Evolutionary conservation across 768 basidiomycete species (phyloP).

Genomic region (Tricholoma bakamatsutake): DNA sequence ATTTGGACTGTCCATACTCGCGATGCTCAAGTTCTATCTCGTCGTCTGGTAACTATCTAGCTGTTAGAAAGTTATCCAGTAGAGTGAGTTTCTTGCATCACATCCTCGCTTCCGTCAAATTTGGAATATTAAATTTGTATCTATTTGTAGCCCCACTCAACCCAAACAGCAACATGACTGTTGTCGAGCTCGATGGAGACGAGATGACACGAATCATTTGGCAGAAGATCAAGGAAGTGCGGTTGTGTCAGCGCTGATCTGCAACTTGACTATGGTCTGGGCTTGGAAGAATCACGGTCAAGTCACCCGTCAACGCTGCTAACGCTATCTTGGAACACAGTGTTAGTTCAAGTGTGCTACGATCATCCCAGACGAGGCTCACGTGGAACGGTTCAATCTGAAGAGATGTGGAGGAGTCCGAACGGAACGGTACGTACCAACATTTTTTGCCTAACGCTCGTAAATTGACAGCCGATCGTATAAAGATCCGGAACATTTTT

Average conservation of each 20-base stretch:
- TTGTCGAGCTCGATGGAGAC: slow-evolving; percentile 95
- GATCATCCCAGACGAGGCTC: slow-evolving; percentile 96
- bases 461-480: slow-evolving; percentile 3
- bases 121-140: neutral
- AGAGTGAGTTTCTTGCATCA: slow-evolving; percentile 12
- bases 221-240: slow-evolving; percentile 96
- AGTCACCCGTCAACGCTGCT: slow-evolving; percentile 89
- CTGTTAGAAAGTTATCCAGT: slow-evolving; percentile 15
- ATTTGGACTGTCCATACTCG: slow-evolving; percentile 11
- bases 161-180: slow-evolving; percentile 19
- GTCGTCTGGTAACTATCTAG: slow-evolving; percentile 11
- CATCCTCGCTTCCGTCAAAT: neutral
- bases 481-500: slow-evolving; percentile 91
- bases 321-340: slow-evolving; percentile 91
- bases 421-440: slow-evolving; percentile 75
- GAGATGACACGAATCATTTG: slow-evolving; percentile 99
- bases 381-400: slow-evolving; percentile 94
- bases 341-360: slow-evolving; percentile 99
- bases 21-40: slow-evolving; percentile 10
- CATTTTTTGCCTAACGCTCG: neutral
- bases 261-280: slow-evolving; percentile 93
- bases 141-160: neutral
- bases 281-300: slow-evolving; percentile 95
- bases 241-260: slow-evolving; percentile 63
- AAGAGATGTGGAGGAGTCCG: slow-evolving; percentile 98